These are phyloP conservation scores for Zymoseptoria crescenta DNA, from an alignment of 2,329 filamentous ascomycete species.

Conservation along the genomic window DNA sequence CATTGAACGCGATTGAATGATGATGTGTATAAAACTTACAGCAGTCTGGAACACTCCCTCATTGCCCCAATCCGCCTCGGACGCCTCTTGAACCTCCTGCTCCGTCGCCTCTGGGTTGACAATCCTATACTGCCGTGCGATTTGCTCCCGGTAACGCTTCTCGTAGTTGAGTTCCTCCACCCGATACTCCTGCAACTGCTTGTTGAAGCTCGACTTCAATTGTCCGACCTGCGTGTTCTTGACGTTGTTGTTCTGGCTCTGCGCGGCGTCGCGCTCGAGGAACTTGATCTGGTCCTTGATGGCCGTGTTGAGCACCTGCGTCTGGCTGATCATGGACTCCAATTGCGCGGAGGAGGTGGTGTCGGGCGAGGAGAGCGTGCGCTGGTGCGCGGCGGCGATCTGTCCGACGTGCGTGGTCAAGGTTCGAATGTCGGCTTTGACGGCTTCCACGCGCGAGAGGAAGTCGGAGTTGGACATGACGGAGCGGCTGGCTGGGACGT, in stretches of 20 bases:
- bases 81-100: slow-evolving; percentile 60
- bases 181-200: slow-evolving; percentile 62
- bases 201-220: slow-evolving; percentile 65
- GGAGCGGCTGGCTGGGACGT: slow-evolving; percentile 34
- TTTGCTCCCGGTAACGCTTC: slow-evolving; percentile 66
- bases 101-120: slow-evolving; percentile 64
- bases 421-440: slow-evolving; percentile 59
- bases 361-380: slow-evolving; percentile 60
- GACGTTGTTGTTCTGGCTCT: slow-evolving; percentile 54
- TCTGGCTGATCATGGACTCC: slow-evolving; percentile 60
- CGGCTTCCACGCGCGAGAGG: slow-evolving; percentile 56
- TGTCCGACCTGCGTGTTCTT: slow-evolving; percentile 64
- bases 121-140: slow-evolving; percentile 71
- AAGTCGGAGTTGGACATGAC: slow-evolving; percentile 59
- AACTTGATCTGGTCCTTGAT: slow-evolving; percentile 74
- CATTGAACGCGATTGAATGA: neutral
- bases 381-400: slow-evolving; percentile 64
- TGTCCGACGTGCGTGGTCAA: slow-evolving; percentile 60
- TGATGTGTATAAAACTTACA: slow-evolving; percentile 42
- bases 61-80: slow-evolving; percentile 64
- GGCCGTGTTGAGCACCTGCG: slow-evolving; percentile 63
- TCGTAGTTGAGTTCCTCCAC: slow-evolving; percentile 64
- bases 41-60: slow-evolving; percentile 78
- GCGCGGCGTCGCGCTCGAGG: slow-evolving; percentile 61
- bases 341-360: slow-evolving; percentile 46